Conservation (phyloP, 106 monocot genomes). For the Phalaenopsis equestris region DNA sequence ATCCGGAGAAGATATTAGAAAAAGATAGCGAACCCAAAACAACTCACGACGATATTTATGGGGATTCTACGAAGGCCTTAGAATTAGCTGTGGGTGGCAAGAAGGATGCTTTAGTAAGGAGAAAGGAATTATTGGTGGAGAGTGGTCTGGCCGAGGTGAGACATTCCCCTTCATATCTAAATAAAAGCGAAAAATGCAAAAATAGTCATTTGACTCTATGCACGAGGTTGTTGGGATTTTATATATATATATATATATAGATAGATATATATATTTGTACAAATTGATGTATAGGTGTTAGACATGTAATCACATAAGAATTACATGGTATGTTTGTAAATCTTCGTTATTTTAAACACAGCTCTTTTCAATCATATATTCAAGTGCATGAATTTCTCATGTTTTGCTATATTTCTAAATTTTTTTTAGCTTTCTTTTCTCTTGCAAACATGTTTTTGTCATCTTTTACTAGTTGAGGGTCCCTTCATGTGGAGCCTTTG, state of each 20-base stretch:
- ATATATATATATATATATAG: too few relatives aligned
- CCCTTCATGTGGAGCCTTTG: neutral
- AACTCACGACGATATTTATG: slow-evolving; percentile 9
- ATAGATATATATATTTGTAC: too few relatives aligned
- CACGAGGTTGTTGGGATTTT: too few relatives aligned
- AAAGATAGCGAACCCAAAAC: slow-evolving; percentile 3
- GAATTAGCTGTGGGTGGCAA: slow-evolving; percentile 42
- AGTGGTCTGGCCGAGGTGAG: slow-evolving; percentile 85
- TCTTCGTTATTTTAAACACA: neutral
- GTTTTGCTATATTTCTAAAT: neutral
- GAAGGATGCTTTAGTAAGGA: slow-evolving; percentile 66
- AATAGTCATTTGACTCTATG: too few relatives aligned
- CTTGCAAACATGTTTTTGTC: neutral
- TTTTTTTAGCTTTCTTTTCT: neutral
- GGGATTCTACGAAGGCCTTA: slow-evolving; percentile 9
- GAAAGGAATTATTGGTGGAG: slow-evolving; percentile 67
- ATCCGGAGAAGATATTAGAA: slow-evolving; percentile 9
- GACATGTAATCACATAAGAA: too few relatives aligned
- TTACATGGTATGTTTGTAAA: too few relatives aligned
- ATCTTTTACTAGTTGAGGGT: neutral
- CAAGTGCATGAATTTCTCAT: neutral
- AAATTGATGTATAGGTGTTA: too few relatives aligned
- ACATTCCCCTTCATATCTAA: neutral
- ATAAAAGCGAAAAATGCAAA: neutral
- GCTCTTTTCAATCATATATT: neutral